Evolutionary conservation across 2,329 filamentous ascomycete genomes (phyloP).

Genomic region (Botrytis cinerea): DNA sequence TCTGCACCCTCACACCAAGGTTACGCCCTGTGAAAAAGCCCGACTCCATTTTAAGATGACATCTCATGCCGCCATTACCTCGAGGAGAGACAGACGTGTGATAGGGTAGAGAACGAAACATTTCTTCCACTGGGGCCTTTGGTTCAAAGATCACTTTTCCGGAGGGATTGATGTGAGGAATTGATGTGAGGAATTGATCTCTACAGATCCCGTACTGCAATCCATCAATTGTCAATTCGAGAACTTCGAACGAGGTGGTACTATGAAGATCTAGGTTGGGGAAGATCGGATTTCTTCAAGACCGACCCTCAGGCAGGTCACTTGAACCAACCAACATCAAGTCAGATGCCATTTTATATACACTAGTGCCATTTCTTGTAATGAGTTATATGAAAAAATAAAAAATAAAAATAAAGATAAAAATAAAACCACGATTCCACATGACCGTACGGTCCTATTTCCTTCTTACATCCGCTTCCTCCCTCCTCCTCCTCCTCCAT

Average conservation of each 20-base stretch:
- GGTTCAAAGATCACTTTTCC: too few species aligned
- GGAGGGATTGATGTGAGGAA: too few species aligned
- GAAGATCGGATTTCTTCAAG: background rate
- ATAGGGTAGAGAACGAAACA: background rate
- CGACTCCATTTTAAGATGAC: constrained; percentile 1
- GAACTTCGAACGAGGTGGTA: background rate
- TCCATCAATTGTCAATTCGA: background rate
- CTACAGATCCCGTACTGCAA: too few species aligned
- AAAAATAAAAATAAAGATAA: too few species aligned
- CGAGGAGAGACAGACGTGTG: background rate
- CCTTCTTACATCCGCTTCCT: background rate
- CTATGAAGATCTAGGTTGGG: background rate
- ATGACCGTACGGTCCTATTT: too few species aligned
- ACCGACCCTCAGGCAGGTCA: background rate
- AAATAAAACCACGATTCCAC: too few species aligned
- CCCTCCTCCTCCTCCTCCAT: background rate
- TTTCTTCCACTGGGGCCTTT: too few species aligned
- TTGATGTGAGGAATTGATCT: too few species aligned
- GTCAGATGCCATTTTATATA: background rate
- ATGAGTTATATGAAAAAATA: too few species aligned
- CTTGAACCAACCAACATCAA: background rate
- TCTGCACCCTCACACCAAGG: background rate
- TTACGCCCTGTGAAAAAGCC: constrained; percentile 9
- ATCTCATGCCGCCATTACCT: constrained; percentile 8
- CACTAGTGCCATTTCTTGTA: too few species aligned